Base-by-base conservation (phyloP, 2,329 filamentous ascomycete genomes). In the Hypoxylon sp. region DNA sequence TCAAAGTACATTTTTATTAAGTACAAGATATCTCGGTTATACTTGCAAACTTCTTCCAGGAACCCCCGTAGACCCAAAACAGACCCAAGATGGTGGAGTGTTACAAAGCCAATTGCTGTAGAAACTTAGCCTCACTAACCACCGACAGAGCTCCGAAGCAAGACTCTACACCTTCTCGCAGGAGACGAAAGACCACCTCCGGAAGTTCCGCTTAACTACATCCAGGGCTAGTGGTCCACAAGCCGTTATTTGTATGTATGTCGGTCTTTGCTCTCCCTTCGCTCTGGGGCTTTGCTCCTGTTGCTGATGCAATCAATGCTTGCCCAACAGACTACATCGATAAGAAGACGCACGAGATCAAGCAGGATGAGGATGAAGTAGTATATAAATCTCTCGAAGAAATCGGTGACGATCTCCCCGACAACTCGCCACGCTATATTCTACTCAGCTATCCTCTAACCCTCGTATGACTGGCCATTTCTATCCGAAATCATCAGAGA, bases 141-240 rank as follows among this genome's bases (percentile, higher is more conserved):
- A 46, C 43, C 36, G 23, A 49, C 38, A 85, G 83, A 81, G 90
- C 75, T 97, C 94, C 77, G 94, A 98, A 85, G 90, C 93, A 68
- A 87, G 94, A 74, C 87, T 98, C 69, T 98, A 97, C 83, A 93
- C 92, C 65, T 97, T 98, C 87, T 97, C 94, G 32, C 88, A 90
- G 71, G 93, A 96, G 82, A 97, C 93, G 49, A 96, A 91, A 82
- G 90, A 94, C 72, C 91, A 94, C 77, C 88, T 99, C 72, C 92
- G 93, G 80, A 98, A 98, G 82, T 99, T 99, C 83, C 92, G 96
- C 55, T 87, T 99, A 28, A 89, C 91, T 25, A 98, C 96, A 1
- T 98, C 94, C 34, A 86, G 96, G 72, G 90, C 93, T 57, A 95
- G 91, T 78, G 90, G 91, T 50, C 91, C 94, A 0, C 93, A 98